Evolutionary conservation across 164 flowering plant genomes (phyloP), one percentile per base, ranked within the genome.

Genomic region (Nymphaea thermarum): DNA sequence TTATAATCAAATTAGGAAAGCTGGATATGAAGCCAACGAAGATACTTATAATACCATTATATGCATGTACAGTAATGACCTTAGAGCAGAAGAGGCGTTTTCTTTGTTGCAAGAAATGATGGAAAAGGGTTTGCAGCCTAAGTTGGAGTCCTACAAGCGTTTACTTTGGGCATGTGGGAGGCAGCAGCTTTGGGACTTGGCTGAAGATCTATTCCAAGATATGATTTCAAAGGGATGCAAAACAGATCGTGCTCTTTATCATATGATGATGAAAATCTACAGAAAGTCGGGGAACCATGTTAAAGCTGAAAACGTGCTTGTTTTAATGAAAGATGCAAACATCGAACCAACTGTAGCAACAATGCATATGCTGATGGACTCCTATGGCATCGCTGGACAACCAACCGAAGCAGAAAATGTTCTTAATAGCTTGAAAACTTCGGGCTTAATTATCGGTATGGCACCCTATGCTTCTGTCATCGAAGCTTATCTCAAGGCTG

Each of bases 341-440:
- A 73, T 90, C 44, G 89, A 91, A 66, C 96, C 99, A 65, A 80
- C 85, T 4, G 65, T 80, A 75, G 96, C 97, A 71, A 91, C 99
- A 64, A 91, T 91, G 96, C 99, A 94, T 76, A 80, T 94, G 82
- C 92, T 91, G 71, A 88, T 94, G 93, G 81, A 86, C 60, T 91
- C 97, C 63, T 90, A 88, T 82, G 84, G 97, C 64, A 82, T 83
- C 73, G 89, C 94, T 65, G 94, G 96, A 36, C 82, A 82, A 70
- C 96, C 98, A 15, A 70, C 74, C 71, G 98, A 86, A 76, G 96
- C 98, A 66, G 98, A 91, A 76, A 79, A 81, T 69, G 87, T 95
- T 68, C 91, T 95, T 47, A 65, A 77, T 65, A 85, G 77, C 76
- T 74, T 91, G 74, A 86, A 83, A 76, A 73, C 47, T 62, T 77